Conservation (phyloP, 1,284 basidiomycete genomes). For the Salmacisia buchloeana region DNA sequence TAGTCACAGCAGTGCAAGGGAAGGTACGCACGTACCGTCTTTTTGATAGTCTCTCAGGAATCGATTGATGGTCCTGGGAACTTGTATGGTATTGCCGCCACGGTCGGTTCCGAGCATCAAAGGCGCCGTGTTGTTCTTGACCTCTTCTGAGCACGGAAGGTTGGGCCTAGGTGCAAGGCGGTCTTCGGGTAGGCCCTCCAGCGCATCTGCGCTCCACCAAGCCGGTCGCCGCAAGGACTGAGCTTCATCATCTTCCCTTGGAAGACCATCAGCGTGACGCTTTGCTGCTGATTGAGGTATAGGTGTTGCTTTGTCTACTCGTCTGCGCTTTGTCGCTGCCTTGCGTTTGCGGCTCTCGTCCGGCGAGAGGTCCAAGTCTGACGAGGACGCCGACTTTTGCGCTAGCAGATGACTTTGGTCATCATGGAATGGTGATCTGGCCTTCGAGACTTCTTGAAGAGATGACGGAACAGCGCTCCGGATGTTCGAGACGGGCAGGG, state of each 20-base stretch:
- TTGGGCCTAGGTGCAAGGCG: neutral
- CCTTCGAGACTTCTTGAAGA: too few relatives aligned
- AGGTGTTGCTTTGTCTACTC: too few relatives aligned
- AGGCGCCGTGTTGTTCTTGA: neutral
- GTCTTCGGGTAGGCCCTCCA: neutral
- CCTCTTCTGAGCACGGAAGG: neutral
- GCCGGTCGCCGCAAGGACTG: neutral
- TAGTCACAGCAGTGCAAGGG: neutral
- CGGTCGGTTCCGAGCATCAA: neutral
- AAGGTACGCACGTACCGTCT: conserved; percentile 54
- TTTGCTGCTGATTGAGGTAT: neutral
- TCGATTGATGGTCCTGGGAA: conserved; percentile 70
- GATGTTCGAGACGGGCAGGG: too few relatives aligned
- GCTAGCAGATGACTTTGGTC: too few relatives aligned
- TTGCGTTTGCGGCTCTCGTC: too few relatives aligned
- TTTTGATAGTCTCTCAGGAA: conserved; percentile 77
- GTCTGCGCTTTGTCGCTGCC: too few relatives aligned
- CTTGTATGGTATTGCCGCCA: conserved; percentile 37
- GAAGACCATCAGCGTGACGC: neutral
- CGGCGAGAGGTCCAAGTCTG: too few relatives aligned
- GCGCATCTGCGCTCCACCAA: neutral
- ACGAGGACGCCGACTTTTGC: too few relatives aligned
- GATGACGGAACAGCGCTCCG: too few relatives aligned
- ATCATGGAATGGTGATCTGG: too few relatives aligned
- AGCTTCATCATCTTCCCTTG: neutral